A percentile compares a stretch with the other conserved stretches of the same genome.
Evolutionary conservation across 2,329 filamentous ascomycete genomes (phyloP).

Genomic region (Aspergillus calidoustus): DNA sequence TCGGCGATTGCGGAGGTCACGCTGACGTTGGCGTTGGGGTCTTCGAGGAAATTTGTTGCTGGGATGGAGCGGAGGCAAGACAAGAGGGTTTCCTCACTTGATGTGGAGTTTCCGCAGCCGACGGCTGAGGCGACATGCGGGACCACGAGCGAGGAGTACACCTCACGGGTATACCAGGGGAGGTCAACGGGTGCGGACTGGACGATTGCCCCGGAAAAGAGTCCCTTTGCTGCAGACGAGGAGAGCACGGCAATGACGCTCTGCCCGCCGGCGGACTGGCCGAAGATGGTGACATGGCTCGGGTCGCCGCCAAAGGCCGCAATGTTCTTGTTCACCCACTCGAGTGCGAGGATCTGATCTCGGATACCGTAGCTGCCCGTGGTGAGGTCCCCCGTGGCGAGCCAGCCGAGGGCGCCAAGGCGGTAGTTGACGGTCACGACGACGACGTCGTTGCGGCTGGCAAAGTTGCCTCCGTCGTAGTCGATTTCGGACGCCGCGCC

Average conservation of each 20-base stretch:
- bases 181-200: slow-evolving; percentile 33
- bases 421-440: slow-evolving; percentile 43
- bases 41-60: slow-evolving; percentile 27
- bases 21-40: slow-evolving; percentile 23
- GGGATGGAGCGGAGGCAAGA: slow-evolving; percentile 31
- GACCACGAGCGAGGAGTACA: slow-evolving; percentile 29
- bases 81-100: slow-evolving; percentile 20
- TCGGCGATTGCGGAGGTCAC: slow-evolving; percentile 17
- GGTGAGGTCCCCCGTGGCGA: slow-evolving; percentile 39
- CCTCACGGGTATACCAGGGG: slow-evolving; percentile 32
- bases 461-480: slow-evolving; percentile 43
- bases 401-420: slow-evolving; percentile 39
- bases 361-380: slow-evolving; percentile 37
- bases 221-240: slow-evolving; percentile 30
- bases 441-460: slow-evolving; percentile 42
- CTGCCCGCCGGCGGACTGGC: slow-evolving; percentile 51
- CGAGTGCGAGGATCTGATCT: slow-evolving; percentile 39
- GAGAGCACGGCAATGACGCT: slow-evolving; percentile 49
- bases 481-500: slow-evolving; percentile 32
- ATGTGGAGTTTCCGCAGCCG: slow-evolving; percentile 25
- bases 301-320: slow-evolving; percentile 37
- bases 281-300: slow-evolving; percentile 39
- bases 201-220: slow-evolving; percentile 34
- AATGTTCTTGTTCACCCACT: slow-evolving; percentile 34
- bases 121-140: slow-evolving; percentile 29